Evolutionary conservation across 108 stramenopile species (phyloP).

Genomic region (Fistulifera solaris): DNA sequence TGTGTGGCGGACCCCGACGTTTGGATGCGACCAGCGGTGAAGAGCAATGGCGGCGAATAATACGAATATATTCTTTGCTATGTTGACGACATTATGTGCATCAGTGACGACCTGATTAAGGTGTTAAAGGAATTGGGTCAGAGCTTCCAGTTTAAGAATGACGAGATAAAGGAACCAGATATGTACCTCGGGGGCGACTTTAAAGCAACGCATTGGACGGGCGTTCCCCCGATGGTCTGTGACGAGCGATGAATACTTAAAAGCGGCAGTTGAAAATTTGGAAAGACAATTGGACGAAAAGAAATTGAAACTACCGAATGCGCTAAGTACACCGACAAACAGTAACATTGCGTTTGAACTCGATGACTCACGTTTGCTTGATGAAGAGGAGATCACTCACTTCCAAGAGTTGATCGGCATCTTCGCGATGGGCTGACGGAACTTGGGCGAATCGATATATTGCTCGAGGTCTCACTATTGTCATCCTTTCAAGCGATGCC

Average conservation of each 20-base stretch:
- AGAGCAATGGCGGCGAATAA: constrained; percentile 9
- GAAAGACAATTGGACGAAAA: background rate
- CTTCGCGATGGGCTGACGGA: constrained; percentile 27
- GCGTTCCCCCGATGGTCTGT: background rate
- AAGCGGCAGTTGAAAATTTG: background rate
- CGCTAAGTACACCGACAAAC: no score
- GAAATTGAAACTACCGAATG: background rate
- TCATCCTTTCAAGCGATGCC: constrained; percentile 32
- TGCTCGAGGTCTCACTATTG: constrained; percentile 37
- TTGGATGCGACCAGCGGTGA: constrained; percentile 21
- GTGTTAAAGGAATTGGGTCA: constrained; percentile 4
- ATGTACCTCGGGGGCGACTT: constrained; percentile 17
- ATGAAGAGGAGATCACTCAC: no score
- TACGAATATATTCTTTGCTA: constrained; percentile 25
- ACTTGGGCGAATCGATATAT: constrained; percentile 27
- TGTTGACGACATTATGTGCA: constrained; percentile 12
- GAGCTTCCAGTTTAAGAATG: constrained; percentile 14
- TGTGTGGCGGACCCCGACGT: constrained; percentile 27
- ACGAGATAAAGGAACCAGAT: constrained; percentile 7
- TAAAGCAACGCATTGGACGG: background rate
- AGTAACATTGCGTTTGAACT: no score
- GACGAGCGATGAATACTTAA: background rate
- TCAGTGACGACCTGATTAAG: background rate
- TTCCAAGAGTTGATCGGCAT: background rate
- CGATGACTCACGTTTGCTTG: no score